Percentiles rank a stretch among this genome's conserved stretches.
Evolutionary conservation across 257 asterid genomes (phyloP).

Genomic region (Marsdenia floribunda): DNA sequence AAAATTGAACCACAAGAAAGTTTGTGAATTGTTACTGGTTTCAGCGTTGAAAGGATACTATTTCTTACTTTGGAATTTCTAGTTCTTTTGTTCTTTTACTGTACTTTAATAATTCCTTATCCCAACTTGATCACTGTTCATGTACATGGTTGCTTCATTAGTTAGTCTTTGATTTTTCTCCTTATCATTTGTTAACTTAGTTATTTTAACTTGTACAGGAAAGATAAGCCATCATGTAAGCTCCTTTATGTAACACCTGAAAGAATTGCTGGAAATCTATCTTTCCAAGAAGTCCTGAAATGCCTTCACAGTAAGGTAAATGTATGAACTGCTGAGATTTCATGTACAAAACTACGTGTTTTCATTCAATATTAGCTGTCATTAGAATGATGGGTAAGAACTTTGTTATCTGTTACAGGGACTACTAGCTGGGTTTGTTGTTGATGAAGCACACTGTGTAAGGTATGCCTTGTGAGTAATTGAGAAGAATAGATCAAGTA

Average conservation of each 20-base stretch:
- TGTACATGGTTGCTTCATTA: neutral
- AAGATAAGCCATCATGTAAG: constrained; percentile 85
- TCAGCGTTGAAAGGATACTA: neutral
- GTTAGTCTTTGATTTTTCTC: neutral
- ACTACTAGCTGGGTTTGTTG: constrained; percentile 78
- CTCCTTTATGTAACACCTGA: constrained; percentile 97
- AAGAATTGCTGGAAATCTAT: constrained; percentile 83
- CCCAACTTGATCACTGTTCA: neutral
- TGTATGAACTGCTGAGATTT: constrained; percentile 10
- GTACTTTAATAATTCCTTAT: neutral
- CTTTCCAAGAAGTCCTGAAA: constrained; percentile 74
- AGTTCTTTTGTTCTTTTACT: neutral
- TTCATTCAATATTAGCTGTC: constrained; percentile 6
- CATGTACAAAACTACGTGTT: constrained; percentile 12
- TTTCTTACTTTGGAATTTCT: neutral
- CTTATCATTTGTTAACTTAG: neutral
- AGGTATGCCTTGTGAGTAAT: constrained; percentile 42
- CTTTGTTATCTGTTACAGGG: constrained; percentile 50
- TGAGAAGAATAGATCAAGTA: neutral
- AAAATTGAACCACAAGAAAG: neutral
- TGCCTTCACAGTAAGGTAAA: constrained; percentile 65
- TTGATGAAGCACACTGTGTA: constrained; percentile 98
- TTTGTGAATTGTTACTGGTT: neutral
- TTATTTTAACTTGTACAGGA: constrained; percentile 46
- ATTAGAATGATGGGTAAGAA: constrained; percentile 9